These are phyloP conservation scores for Didymella pinodella DNA, from an alignment of 2,329 filamentous ascomycete species.

Conservation along the genomic window DNA sequence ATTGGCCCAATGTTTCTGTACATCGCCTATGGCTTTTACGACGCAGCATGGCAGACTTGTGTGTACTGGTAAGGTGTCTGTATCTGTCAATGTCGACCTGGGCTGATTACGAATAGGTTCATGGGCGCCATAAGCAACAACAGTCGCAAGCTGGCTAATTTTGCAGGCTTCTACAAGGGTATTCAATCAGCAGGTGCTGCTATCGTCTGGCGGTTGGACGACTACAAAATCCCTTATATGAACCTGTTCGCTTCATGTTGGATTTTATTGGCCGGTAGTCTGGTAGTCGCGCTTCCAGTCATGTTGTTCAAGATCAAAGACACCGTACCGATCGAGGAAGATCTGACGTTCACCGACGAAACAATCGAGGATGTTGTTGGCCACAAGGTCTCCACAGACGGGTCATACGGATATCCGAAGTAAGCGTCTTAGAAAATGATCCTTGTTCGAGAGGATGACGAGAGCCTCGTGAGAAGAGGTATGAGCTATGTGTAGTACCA, in stretches of 20 bases:
- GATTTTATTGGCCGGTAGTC: background rate
- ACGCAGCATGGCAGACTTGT: conserved; percentile 1
- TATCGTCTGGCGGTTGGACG: conserved; percentile 1
- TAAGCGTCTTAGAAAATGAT: background rate
- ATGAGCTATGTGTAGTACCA: background rate
- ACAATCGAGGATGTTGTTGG: background rate
- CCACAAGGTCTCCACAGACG: background rate
- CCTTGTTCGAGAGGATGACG: background rate
- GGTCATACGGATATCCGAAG: background rate
- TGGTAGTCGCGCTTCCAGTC: background rate
- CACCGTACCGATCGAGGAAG: background rate
- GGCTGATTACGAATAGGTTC: background rate
- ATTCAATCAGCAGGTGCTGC: conserved; percentile 1
- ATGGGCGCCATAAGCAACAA: background rate
- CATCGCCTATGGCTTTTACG: conserved; percentile 1
- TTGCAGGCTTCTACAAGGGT: conserved; percentile 2
- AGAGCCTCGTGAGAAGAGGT: too few relatives aligned
- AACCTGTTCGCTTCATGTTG: background rate
- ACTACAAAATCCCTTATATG: conserved; percentile 1
- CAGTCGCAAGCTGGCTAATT: background rate
- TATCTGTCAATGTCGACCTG: background rate
- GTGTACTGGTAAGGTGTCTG: background rate
- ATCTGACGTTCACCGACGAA: background rate
- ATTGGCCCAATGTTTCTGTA: background rate
- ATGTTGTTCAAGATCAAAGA: background rate